phyloP scores from a whole-genome alignment of 169 alveolate genomes.

The Babesia bigemina region DNA sequence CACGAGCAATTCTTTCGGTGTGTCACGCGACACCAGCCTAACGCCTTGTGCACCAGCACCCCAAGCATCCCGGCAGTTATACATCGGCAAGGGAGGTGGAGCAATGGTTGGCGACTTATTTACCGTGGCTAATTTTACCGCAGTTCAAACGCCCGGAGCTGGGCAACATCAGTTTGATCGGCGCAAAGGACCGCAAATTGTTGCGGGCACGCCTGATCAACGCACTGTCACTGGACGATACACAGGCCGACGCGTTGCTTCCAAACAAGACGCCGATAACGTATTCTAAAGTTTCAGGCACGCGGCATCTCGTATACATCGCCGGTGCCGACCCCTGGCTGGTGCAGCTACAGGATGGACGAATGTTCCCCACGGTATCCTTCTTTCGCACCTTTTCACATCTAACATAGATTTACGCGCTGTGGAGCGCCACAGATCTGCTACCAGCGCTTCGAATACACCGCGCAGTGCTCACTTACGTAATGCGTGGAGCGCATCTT shows the following conservation, averaged over 20 bases:
- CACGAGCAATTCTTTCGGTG: background rate
- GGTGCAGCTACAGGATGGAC: constrained; percentile 33
- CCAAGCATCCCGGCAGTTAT: constrained; percentile 8
- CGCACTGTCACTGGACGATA: constrained; percentile 16
- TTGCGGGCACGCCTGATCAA: constrained; percentile 11
- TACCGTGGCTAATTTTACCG: background rate
- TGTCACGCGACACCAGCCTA: background rate
- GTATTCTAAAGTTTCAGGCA: constrained; percentile 16
- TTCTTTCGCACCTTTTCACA: background rate
- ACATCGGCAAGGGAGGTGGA: background rate
- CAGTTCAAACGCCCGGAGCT: constrained; percentile 32
- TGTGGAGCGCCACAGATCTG: constrained; percentile 60
- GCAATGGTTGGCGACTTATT: constrained; percentile 2
- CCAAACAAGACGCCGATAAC: constrained; percentile 14
- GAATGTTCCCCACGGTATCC: constrained; percentile 31
- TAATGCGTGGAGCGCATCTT: constrained; percentile 71
- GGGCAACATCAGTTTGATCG: constrained; percentile 31
- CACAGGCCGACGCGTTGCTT: constrained; percentile 16
- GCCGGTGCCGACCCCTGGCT: constrained; percentile 40
- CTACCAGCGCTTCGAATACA: constrained; percentile 63
- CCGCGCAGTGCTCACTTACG: constrained; percentile 59
- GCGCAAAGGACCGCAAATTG: constrained; percentile 31
- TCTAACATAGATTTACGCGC: constrained; percentile 47
- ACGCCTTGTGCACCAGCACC: constrained; percentile 34
- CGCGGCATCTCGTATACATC: constrained; percentile 23